phyloP scores from a whole-genome alignment of 495 filamentous ascomycete species.

The Lophium mytilinum region DNA sequence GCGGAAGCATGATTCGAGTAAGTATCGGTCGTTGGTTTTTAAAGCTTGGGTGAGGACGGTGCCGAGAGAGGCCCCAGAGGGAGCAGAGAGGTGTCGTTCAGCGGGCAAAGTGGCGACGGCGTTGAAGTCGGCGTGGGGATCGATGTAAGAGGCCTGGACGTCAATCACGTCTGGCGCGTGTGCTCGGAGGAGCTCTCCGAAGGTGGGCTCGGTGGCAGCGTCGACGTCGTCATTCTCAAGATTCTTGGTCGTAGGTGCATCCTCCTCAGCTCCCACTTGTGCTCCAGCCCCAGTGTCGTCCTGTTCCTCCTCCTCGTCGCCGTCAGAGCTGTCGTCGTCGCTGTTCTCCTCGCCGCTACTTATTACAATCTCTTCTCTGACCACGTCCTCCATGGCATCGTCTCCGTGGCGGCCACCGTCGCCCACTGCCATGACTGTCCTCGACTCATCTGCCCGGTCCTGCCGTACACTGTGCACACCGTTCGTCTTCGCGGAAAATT shows the following conservation, averaged over 20 bases:
- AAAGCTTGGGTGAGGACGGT: constrained; percentile 90
- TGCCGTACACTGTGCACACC: constrained; percentile 48
- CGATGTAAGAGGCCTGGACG: constrained; percentile 54
- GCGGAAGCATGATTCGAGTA: constrained; percentile 88
- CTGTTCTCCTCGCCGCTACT: constrained; percentile 46
- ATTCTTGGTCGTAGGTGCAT: constrained; percentile 22
- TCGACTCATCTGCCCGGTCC: constrained; percentile 65
- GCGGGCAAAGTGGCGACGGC: constrained; percentile 32
- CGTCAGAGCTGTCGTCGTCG: constrained; percentile 22
- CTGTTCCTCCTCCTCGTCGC: constrained; percentile 20
- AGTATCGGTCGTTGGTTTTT: constrained; percentile 74
- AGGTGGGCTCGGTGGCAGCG: constrained; percentile 57
- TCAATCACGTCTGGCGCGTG: constrained; percentile 62
- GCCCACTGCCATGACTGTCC: constrained; percentile 48
- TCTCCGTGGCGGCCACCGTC: constrained; percentile 27
- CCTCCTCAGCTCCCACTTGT: constrained; percentile 30
- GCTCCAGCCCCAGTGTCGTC: constrained; percentile 8
- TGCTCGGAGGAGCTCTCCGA: constrained; percentile 77
- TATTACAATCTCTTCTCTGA: constrained; percentile 38
- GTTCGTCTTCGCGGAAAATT: constrained; percentile 21
- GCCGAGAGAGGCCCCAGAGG: constrained; percentile 71
- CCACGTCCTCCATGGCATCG: constrained; percentile 21
- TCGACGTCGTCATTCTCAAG: background rate
- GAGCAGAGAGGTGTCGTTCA: constrained; percentile 26
- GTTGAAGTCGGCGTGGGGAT: constrained; percentile 31